These are phyloP conservation scores for Erysimum cheiri DNA, from an alignment of 441 rosid species.

Conservation along the genomic window DNA sequence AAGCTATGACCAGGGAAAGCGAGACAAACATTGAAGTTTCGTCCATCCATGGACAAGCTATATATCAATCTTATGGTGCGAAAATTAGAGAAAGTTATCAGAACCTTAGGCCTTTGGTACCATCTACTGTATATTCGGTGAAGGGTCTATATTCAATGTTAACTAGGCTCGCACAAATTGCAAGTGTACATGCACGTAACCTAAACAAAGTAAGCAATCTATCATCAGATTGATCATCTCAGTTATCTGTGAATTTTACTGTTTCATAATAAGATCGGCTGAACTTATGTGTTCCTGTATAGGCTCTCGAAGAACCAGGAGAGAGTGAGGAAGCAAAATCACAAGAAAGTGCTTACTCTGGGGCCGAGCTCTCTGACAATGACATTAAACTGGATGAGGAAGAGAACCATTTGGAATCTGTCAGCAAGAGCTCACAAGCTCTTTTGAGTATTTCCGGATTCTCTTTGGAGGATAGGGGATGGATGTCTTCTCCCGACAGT, in stretches of 20 bases:
- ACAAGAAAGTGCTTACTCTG: slow-evolving; percentile 57
- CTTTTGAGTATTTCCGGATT: slow-evolving; percentile 46
- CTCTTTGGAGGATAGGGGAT: slow-evolving; percentile 68
- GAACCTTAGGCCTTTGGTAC: slow-evolving; percentile 68
- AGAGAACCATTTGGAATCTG: slow-evolving; percentile 55
- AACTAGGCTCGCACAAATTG: slow-evolving; percentile 83
- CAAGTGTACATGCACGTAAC: slow-evolving; percentile 92
- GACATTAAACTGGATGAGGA: slow-evolving; percentile 54
- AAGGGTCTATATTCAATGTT: slow-evolving; percentile 71
- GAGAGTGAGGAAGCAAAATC: slow-evolving; percentile 78
- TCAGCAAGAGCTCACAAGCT: slow-evolving; percentile 54
- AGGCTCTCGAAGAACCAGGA: slow-evolving; percentile 76
- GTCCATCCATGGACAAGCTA: slow-evolving; percentile 93
- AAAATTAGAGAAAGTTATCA: slow-evolving; percentile 83
- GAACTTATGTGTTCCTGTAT: slow-evolving; percentile 25
- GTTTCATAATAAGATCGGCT: slow-evolving; percentile 23
- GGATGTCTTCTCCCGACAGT: slow-evolving; percentile 90
- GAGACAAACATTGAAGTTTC: slow-evolving; percentile 85
- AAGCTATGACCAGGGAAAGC: slow-evolving; percentile 75
- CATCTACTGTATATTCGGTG: slow-evolving; percentile 64
- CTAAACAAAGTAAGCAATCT: slow-evolving; percentile 69
- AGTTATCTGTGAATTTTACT: slow-evolving; percentile 16
- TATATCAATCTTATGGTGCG: slow-evolving; percentile 82
- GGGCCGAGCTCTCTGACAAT: slow-evolving; percentile 55
- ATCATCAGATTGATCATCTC: slow-evolving; percentile 30